phyloP scores from a whole-genome alignment of 1,284 basidiomycete genomes.

The Sporisorium iseilematis-ciliati region DNA sequence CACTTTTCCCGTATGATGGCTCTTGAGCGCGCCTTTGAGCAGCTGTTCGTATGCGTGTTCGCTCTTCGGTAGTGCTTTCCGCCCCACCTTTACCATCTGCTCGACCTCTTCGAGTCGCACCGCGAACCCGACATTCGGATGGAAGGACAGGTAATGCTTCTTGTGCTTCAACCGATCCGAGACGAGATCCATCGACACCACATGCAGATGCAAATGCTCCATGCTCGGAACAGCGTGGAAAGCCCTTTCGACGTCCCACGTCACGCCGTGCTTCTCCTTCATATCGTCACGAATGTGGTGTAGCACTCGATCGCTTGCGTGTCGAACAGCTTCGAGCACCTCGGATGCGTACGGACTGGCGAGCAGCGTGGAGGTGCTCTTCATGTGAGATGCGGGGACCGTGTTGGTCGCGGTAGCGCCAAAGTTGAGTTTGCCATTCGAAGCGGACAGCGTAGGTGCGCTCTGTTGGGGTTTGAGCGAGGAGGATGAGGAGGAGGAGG shows the following conservation, averaged over 20 bases:
- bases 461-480: not conserved
- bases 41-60: slow-evolving; percentile 36
- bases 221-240: slow-evolving; percentile 84
- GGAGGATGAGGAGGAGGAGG: too few relatives aligned
- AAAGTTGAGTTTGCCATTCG: slow-evolving; percentile 50
- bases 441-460: slow-evolving; percentile 19
- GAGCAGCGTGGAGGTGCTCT: slow-evolving; percentile 47
- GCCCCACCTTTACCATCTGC: slow-evolving; percentile 9
- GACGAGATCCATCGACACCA: slow-evolving; percentile 83
- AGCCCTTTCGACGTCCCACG: slow-evolving; percentile 72
- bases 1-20: slow-evolving; percentile 27
- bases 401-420: slow-evolving; percentile 31
- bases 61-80: slow-evolving; percentile 19
- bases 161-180: slow-evolving; percentile 84
- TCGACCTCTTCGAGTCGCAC: slow-evolving; percentile 76
- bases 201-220: slow-evolving; percentile 70
- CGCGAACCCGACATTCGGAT: slow-evolving; percentile 88
- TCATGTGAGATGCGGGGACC: slow-evolving; percentile 53
- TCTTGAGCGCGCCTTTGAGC: slow-evolving; percentile 32
- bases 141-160: slow-evolving; percentile 90
- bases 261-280: slow-evolving; percentile 72
- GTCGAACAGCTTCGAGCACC: slow-evolving; percentile 46
- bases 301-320: slow-evolving; percentile 42
- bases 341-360: slow-evolving; percentile 50
- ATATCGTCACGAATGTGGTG: slow-evolving; percentile 83